Base-by-base conservation (phyloP, 441 rosid genomes). In the Arabidopsis lyrata region DNA sequence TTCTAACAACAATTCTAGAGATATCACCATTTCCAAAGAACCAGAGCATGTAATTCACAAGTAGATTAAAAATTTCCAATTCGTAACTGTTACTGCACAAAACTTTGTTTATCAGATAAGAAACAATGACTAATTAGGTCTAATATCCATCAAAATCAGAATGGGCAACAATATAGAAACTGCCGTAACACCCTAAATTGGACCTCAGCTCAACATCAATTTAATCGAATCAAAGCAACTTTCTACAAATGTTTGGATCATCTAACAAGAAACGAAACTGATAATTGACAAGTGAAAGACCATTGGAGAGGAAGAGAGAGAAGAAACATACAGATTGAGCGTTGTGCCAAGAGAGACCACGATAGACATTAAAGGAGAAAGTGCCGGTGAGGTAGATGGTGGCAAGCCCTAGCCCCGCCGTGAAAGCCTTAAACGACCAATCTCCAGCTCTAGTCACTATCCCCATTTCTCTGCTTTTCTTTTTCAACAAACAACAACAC, bases 261-360 rank as follows among this genome's bases (percentile, higher is more conserved):
- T 62, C 53, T 44, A 62, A 44, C 24, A 5, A 62, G 5, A 44
- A 62, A 15, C 38, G 53, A 61, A 0, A 24, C 0, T 24, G 18
- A 38, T 60, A 2, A 29, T 49, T 22, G 1, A 34, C 64, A 44
- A 22, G 63, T 2, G 15, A 36, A 32, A 60, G 24, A 56, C 27
- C 24, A 35, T 15, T 15, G 54, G 44, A 48, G 32, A 48, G 10
- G 66, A 13, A 65, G 48, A 15, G 50, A 41, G 15, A n/a, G 8
- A 62, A 29, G 13, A 31, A 67, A 71, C 77, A 52, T 78, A 90
- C 92, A 66, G 90, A 71, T 80, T 90, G 92, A 71, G 93, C 82
- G 61, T 80, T 88, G 85, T 88, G 97, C 94, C 92, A 90, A 58
- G 92, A 63, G 38, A 88, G 85, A 70, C 96, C 92, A 63, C 91